Percentiles rank a stretch among this genome's conserved stretches.
phyloP scores from a whole-genome alignment of 257 asterid species.

The Plectranthus barbatus region DNA sequence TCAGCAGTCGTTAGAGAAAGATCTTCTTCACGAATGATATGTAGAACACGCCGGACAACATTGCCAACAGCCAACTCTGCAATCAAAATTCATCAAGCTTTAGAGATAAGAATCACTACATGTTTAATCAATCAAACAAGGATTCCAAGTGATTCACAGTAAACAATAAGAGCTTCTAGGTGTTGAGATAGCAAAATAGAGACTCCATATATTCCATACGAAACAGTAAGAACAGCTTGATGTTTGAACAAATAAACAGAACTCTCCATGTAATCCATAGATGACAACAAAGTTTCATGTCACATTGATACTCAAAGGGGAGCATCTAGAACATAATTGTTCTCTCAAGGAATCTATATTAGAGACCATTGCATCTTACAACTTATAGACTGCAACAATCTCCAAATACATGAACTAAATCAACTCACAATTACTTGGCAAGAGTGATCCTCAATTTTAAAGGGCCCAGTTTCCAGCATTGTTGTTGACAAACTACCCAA shows the following conservation, averaged over 20 bases:
- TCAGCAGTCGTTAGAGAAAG: constrained; percentile 77
- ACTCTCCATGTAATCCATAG: constrained; percentile 6
- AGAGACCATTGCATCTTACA: background rate
- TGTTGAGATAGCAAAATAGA: constrained; percentile 2
- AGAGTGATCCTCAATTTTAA: background rate
- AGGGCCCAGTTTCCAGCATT: background rate
- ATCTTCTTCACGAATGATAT: constrained; percentile 96
- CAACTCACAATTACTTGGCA: background rate
- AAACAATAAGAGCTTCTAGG: constrained; percentile 2
- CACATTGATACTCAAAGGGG: background rate
- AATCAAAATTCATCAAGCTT: constrained; percentile 10
- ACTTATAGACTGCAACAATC: background rate
- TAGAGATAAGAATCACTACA: too few relatives aligned
- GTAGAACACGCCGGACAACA: constrained; percentile 88
- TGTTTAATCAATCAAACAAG: too few relatives aligned
- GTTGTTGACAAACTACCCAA: background rate
- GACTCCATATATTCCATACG: constrained; percentile 5
- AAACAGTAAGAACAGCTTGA: background rate
- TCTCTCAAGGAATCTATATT: background rate
- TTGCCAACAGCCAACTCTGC: constrained; percentile 98
- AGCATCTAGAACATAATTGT: background rate
- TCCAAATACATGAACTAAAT: background rate
- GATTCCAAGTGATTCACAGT: too few relatives aligned
- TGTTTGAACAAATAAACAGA: background rate
- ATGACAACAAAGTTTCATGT: background rate